Conservation (phyloP, 192 early-diverging fungal species). For the Podochytrium sp. region DNA sequence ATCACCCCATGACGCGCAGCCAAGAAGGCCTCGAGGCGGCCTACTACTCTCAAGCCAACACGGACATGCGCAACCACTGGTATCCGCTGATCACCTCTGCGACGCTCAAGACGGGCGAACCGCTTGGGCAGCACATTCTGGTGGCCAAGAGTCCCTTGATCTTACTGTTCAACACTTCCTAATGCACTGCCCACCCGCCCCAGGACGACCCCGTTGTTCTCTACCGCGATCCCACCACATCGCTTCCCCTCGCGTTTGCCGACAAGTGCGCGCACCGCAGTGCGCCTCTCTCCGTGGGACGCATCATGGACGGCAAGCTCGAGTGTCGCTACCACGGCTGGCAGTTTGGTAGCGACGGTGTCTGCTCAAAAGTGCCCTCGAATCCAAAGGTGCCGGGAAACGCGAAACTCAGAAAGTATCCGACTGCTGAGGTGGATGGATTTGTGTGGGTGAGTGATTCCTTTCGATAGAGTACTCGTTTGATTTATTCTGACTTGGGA, state of each 20-base stretch:
- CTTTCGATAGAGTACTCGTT: neutral
- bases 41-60: neutral
- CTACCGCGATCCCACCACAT: conserved; percentile 37
- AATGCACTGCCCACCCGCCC: neutral
- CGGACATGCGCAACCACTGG: conserved; percentile 35
- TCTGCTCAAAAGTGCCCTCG: conserved; percentile 40
- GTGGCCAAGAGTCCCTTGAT: neutral
- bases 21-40: neutral
- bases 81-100: conserved; percentile 35
- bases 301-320: conserved; percentile 42
- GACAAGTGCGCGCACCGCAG: conserved; percentile 54
- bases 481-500: neutral
- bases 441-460: conserved; percentile 39
- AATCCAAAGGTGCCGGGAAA: conserved; percentile 37
- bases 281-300: conserved; percentile 44
- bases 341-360: conserved; percentile 45
- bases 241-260: conserved; percentile 24
- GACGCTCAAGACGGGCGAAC: conserved; percentile 7
- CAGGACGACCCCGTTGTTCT: conserved; percentile 45
- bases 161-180: neutral
- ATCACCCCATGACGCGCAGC: too few species aligned
- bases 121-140: conserved; percentile 14
- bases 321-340: conserved; percentile 57
- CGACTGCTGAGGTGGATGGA: conserved; percentile 30
- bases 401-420: conserved; percentile 41